Evolutionary conservation across 2,329 filamentous ascomycete species (phyloP).

Genomic region (Aureobasidium zeae): DNA sequence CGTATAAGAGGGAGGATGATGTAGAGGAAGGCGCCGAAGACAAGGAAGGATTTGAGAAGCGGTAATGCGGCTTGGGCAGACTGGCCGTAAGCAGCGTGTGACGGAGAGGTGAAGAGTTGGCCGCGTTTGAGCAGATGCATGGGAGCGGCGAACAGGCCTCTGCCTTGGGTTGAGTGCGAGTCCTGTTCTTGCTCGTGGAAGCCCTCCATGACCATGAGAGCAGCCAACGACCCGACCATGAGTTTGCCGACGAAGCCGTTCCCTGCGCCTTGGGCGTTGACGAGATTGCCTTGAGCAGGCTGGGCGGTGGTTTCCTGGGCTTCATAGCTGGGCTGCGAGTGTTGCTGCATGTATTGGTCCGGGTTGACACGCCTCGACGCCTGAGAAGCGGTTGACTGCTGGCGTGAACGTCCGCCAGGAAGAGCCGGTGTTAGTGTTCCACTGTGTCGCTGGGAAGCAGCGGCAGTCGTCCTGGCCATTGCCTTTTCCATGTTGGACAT

Average conservation of each 20-base stretch:
- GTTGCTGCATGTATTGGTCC: conserved; percentile 28
- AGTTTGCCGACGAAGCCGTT: conserved; percentile 58
- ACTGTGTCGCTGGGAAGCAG: conserved; percentile 1
- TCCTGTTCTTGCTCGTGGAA: conserved; percentile 56
- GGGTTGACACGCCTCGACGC: conserved; percentile 17
- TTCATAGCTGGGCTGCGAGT: conserved; percentile 26
- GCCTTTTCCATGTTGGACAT: conserved; percentile 59
- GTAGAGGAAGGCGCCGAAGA: conserved; percentile 48
- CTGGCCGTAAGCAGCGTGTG: conserved; percentile 10
- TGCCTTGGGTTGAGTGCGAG: conserved; percentile 34
- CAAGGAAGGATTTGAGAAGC: conserved; percentile 41
- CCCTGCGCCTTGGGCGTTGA: conserved; percentile 33
- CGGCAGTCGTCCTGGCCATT: conserved; percentile 36
- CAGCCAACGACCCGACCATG: conserved; percentile 86
- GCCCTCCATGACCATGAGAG: conserved; percentile 84
- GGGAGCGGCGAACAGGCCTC: conserved; percentile 37
- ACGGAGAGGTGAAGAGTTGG: conserved; percentile 6
- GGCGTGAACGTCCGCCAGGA: conserved; percentile 19
- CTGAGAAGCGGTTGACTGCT: conserved; percentile 11
- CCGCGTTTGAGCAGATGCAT: conserved; percentile 28
- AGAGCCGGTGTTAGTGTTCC: conserved; percentile 24
- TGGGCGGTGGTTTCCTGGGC: conserved; percentile 26
- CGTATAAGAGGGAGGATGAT: conserved; percentile 48
- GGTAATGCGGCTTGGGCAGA: conserved; percentile 28
- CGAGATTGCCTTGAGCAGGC: conserved; percentile 30